Evolutionary conservation across 2,329 filamentous ascomycete species (phyloP).

Genomic region (Lachnellula subtilissima): DNA sequence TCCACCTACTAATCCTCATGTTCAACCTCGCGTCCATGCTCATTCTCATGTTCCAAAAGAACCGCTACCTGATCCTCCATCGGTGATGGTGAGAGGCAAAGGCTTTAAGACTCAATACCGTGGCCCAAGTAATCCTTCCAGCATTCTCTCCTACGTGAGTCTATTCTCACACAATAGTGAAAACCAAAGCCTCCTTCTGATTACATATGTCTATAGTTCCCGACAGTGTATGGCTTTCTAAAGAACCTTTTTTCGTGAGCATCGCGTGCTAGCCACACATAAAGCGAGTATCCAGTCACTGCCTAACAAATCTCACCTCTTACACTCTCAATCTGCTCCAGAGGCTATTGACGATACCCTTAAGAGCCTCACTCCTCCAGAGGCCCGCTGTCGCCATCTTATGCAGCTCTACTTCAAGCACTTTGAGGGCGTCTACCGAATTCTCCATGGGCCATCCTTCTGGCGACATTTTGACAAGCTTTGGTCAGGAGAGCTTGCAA

Average conservation of each 20-base stretch:
- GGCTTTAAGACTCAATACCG: constrained; percentile 3
- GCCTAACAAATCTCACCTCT: neutral
- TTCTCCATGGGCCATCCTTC: constrained; percentile 25
- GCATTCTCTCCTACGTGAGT: neutral
- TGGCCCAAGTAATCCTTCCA: neutral
- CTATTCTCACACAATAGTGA: neutral
- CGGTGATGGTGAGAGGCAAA: neutral
- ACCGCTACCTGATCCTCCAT: neutral
- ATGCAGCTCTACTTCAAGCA: neutral
- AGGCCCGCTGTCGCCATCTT: neutral
- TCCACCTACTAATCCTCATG: neutral
- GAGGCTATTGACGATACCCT: neutral
- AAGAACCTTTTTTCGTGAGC: neutral
- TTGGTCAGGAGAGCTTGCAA: constrained; percentile 8
- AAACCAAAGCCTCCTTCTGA: neutral
- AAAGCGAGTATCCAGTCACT: neutral
- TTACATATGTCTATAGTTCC: neutral
- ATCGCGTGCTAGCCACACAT: neutral
- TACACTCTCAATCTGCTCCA: neutral
- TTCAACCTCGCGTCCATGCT: neutral
- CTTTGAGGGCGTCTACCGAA: constrained; percentile 3
- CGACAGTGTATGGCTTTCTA: constrained; percentile 8
- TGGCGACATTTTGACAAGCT: constrained; percentile 19
- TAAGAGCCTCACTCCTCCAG: neutral
- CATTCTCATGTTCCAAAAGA: neutral